These are phyloP conservation scores for Sanghuangporus weigelae DNA, from an alignment of 1,284 basidiomycete species.

Conservation along the genomic window DNA sequence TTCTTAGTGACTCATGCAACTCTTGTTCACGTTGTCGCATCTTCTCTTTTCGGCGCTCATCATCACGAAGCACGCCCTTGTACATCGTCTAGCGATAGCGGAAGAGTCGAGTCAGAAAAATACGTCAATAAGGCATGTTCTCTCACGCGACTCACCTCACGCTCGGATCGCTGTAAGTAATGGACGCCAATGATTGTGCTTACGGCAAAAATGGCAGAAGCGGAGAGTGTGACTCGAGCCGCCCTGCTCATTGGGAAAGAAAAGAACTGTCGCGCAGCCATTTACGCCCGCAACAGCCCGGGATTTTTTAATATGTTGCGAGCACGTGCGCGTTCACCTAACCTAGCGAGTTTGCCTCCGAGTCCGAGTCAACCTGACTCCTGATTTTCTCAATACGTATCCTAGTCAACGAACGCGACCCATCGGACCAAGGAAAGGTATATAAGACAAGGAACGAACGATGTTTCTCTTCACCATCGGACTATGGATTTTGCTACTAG, in stretches of 20 bases:
- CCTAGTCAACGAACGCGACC: background rate
- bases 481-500: background rate
- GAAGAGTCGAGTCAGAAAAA: background rate
- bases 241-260: slow-evolving; percentile 60
- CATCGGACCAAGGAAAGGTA: background rate
- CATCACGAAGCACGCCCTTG: slow-evolving; percentile 82
- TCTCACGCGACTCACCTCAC: slow-evolving; percentile 51
- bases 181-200: slow-evolving; percentile 90
- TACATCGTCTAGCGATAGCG: slow-evolving; percentile 72
- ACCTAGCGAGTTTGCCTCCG: background rate
- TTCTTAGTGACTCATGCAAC: slow-evolving; percentile 58
- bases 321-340: background rate
- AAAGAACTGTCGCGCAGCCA: background rate
- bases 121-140: slow-evolving; percentile 1
- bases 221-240: slow-evolving; percentile 73
- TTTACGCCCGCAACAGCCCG: background rate
- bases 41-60: slow-evolving; percentile 74
- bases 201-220: slow-evolving; percentile 62
- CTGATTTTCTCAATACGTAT: background rate
- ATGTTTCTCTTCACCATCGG: background rate
- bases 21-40: slow-evolving; percentile 62
- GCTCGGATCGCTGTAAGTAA: slow-evolving; percentile 81
- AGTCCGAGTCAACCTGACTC: background rate
- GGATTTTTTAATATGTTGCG: background rate
- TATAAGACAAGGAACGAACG: background rate